Evolutionary conservation across 495 filamentous ascomycete genomes (phyloP).

Genomic region (Penicillium daleae): DNA sequence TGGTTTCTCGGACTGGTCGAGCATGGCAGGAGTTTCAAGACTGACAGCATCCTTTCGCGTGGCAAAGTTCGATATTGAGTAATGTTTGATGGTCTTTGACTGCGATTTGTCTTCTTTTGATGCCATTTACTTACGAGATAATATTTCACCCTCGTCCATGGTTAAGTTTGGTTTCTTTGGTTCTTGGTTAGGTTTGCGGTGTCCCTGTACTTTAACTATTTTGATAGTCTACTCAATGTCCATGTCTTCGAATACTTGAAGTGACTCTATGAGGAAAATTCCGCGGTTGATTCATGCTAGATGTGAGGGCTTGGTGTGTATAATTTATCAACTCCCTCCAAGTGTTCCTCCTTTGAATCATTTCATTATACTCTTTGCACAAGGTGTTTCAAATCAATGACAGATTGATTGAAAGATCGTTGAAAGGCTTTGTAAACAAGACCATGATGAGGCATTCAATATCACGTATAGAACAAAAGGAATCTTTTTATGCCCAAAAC

Average conservation of each 20-base stretch:
- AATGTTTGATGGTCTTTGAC: conserved; percentile 18
- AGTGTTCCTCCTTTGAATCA: neutral
- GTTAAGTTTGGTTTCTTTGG: conserved; percentile 8
- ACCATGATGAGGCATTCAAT: neutral
- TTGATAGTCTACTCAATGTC: conserved; percentile 4
- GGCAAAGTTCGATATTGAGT: conserved; percentile 22
- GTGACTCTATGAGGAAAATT: neutral
- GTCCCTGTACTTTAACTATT: conserved; percentile 24
- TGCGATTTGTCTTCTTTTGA: conserved; percentile 5
- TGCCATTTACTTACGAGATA: conserved; percentile 28
- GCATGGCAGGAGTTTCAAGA: conserved; percentile 50
- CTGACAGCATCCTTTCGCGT: conserved; percentile 35
- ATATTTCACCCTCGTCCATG: conserved; percentile 15
- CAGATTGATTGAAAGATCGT: neutral
- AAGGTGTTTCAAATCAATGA: neutral
- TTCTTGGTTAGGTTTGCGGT: neutral
- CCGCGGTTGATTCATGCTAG: neutral
- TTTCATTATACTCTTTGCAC: neutral
- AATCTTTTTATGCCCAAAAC: neutral
- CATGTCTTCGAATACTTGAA: neutral
- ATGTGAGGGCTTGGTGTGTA: neutral
- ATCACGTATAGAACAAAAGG: too few relatives aligned
- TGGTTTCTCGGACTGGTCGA: conserved; percentile 32
- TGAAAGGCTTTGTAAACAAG: neutral
- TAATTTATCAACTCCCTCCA: neutral